Evolutionary conservation across 1,284 basidiomycete species (phyloP), one percentile per base, ranked within the genome.

Genomic region (Golubevia sp.): DNA sequence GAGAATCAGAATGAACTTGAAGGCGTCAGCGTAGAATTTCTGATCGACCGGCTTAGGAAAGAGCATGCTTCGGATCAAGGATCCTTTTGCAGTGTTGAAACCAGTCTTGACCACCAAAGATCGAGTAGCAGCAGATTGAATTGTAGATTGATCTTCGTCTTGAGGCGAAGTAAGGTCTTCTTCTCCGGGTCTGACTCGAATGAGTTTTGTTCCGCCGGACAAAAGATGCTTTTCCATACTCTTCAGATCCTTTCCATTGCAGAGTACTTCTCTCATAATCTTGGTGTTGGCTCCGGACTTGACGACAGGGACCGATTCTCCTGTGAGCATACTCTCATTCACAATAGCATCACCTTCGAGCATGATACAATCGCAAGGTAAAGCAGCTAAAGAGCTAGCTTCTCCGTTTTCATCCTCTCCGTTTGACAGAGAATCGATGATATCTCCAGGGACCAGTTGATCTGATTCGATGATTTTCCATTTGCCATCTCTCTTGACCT

Each of bases 271-370:
- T 21, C 53, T 24, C 2, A 69, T 53, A 13, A 59, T 50, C 34
- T 25, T 20, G 20, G 24, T 25, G 0, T 60, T 48, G 27, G 63
- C 52, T 52, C 68, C 59, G 0, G 59, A 23, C 53, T 73, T 73
- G 54, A 60, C 55, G 0, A 72, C 66, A 2, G 71, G 71, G 0
- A 72, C 66, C 13, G 66, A 62, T 55, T 73, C 71, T n/a, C 71
- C 71, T 3, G 71, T 71, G 20, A 73, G 59, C 71, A 73, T 73
- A 15, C 66, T 51, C 49, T 73, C 71, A 62, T 66, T 66, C 23
- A 65, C 66, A 51, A 73, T 68, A 49, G 61, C 65, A 25, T 67
- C 70, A 56, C 69, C 64, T 58, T 68, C 62, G 21, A 73, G 56
- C 24, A 73, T 54, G 2, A 71, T 49, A 7, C 61, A 13, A 50